These are phyloP conservation scores for Phalaenopsis hybrid DNA, from an alignment of 116 monocot species.

Conservation along the genomic window DNA sequence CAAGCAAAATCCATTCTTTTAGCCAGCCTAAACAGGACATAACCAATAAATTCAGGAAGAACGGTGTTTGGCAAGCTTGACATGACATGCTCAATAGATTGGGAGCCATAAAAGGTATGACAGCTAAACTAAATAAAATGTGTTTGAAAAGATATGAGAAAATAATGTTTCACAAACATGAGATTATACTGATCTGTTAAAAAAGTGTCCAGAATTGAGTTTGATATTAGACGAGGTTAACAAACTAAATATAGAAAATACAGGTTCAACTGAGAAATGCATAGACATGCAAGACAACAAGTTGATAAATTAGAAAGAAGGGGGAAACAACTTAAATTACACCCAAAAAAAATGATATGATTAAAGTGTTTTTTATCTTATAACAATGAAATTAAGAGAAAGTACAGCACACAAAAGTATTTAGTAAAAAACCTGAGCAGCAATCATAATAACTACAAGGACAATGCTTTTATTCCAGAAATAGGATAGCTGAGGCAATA, in stretches of 20 bases:
- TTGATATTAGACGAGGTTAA: background rate
- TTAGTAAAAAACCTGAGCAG: background rate
- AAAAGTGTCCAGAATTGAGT: background rate
- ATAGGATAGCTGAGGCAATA: background rate
- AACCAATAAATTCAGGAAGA: background rate
- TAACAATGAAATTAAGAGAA: background rate
- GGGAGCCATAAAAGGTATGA: background rate
- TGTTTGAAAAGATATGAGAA: background rate
- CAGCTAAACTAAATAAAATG: background rate
- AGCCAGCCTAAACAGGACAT: constrained; percentile 42
- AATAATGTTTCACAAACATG: background rate
- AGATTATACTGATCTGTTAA: background rate
- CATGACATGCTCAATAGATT: constrained; percentile 8
- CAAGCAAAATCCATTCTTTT: constrained; percentile 77
- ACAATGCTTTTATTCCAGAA: background rate
- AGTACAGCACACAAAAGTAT: background rate
- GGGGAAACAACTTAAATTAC: background rate
- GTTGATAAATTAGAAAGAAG: background rate
- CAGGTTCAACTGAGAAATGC: background rate
- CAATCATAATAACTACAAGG: background rate
- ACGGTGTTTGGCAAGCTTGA: background rate
- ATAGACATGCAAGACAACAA: background rate
- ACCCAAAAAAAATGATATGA: background rate
- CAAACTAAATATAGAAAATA: background rate
- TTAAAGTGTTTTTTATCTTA: background rate